Evolutionary conservation across 2,329 filamentous ascomycete genomes (phyloP).

Genomic region (Alternaria sp.): DNA sequence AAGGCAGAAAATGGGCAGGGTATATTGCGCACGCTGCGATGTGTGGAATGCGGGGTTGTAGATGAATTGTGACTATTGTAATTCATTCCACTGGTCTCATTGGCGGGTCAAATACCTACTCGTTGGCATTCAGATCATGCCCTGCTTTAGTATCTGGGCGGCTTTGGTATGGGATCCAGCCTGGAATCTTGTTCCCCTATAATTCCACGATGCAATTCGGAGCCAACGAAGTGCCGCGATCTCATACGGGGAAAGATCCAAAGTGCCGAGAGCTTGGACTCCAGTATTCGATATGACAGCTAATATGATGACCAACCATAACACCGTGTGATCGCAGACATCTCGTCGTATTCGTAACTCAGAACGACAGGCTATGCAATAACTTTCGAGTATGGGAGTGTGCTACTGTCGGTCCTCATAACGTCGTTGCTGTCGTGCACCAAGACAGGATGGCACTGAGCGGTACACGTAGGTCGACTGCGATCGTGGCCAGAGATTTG

Average conservation of each 20-base stretch:
- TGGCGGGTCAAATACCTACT: not conserved
- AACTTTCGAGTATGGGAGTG: not conserved
- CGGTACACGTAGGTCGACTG: not conserved
- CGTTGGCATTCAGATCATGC: not conserved
- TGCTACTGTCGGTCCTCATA: not conserved
- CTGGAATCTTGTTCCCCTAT: not conserved
- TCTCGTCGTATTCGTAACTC: not conserved
- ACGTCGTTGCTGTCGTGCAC: not conserved
- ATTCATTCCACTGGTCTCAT: not conserved
- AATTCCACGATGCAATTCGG: not conserved
- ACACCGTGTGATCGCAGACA: not conserved
- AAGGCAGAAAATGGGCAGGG: not conserved
- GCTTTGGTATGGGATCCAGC: not conserved
- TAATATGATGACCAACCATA: not conserved
- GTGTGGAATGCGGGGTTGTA: conserved; percentile 26
- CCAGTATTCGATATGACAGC: not conserved
- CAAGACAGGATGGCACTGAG: not conserved
- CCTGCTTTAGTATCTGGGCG: not conserved
- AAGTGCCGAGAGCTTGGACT: conserved; percentile 4
- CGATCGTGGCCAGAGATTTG: too few species aligned
- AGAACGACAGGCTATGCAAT: not conserved
- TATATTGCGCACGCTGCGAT: conserved; percentile 21
- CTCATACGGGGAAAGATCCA: not conserved
- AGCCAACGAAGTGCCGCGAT: not conserved
- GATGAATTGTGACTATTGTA: conserved; percentile 10